Base-by-base conservation (phyloP, 805 yeast genomes). In the Martiniozyma abietophila region DNA sequence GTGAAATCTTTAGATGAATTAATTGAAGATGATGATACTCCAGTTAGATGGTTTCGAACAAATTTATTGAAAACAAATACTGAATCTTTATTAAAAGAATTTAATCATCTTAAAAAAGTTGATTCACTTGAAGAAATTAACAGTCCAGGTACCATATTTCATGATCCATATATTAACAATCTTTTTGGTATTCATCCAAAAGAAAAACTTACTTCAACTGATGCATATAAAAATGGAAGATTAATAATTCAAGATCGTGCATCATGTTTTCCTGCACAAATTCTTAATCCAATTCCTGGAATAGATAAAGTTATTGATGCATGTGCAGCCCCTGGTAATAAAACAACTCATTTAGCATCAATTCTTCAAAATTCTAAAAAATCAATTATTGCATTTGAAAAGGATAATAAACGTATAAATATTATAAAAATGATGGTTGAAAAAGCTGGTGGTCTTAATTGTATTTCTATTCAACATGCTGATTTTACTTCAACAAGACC, bases 301-400 rank as follows among this genome's bases (percentile, higher is more conserved):
- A 39, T 31, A 8, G 78, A 71, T 39, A 57, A 65, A 17, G 74
- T 86, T 8, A 81, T 92, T 29, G 99, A 92, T 59, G 80, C 96
- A 1, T 88, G 96, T 60, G 88, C 97, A 3, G 98, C 99, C 0
- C 99, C 99, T 4, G 99, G 99, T 5, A 92, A 92, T 57, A 94
- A 92, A 54, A 92, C 99, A 0, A 84, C 96, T 0, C 97, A 89
- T 58, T 61, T 80, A 16, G 95, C 96, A 0, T 74, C 92, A 0
- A 62, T 71, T 32, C 56, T 84, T 16, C 45, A 50, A 4, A 58
- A 59, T 25, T 45, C 58, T 2, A 61, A 62, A 0, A 34, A 43
- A 11, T 69, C 72, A 5, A 76, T 86, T 8, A 67, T 67, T 46
- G 98, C 98, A 0, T 92, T 86, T 58, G 99, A 92, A 56, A 71